Evolutionary conservation across 169 alveolate species (phyloP), one percentile per base, ranked within the genome.

Genomic region (Plasmodium blacklocki): DNA sequence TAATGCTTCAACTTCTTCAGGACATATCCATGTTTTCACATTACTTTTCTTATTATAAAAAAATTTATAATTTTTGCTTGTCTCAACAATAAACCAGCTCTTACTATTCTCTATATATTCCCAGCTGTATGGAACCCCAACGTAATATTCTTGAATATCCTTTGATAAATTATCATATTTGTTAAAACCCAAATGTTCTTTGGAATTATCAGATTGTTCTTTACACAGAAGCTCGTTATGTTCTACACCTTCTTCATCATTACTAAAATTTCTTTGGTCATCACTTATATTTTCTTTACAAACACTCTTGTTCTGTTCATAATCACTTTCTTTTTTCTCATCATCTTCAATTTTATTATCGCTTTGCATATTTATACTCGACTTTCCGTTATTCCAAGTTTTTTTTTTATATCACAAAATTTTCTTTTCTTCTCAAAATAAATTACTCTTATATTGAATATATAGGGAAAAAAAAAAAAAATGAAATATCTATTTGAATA

Each of bases 1-100:
- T 23, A 52, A n/a, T 78, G 52, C 45, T 52, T 66, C 64, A 45
- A 78, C 47, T 49, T 78, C 80, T 59, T 66, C 19, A 1, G 89
- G 89, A 23, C 89, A 67, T 23, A 66, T 54, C 89, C 89, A 78
- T 23, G 89, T 78, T 58, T 78, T 78, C 29, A 66, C 89, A 5
- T 70, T 50, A 9, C 73, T 78, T 66, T 68, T 78, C 29, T 78
- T 78, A 45, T 78, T 78, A 58, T 66, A 78, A 54, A 66, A 78
- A 70, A 78, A 78, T 67, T 66, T 78, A 67, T 78, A 78, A 54
- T 70, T 70, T 18, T 78, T 78, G 32, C 73, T 78, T 43, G 89
- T 78, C 21, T 78, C 89, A 12, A 78, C 68, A 21, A 78, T 60
- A 71, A 78, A 78, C 89, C 89, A 78, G n/a, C 80, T 74, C 29